phyloP scores from a whole-genome alignment of 1,284 basidiomycete genomes.

The Apiotrichum brassicae region DNA sequence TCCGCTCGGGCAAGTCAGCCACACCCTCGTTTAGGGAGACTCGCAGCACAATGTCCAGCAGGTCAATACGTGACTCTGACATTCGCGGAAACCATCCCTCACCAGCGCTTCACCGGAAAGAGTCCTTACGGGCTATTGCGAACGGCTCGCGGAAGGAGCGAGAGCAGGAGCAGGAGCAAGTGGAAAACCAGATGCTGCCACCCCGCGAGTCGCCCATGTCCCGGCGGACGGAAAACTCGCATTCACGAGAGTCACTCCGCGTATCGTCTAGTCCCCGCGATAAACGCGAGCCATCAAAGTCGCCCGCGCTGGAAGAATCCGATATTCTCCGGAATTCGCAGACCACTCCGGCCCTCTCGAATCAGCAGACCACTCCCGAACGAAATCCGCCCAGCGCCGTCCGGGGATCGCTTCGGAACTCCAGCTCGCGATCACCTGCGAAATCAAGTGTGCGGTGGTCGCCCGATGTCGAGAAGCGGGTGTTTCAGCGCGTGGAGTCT shows the following conservation, averaged over 20 bases:
- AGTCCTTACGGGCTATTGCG: not conserved
- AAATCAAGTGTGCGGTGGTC: slow-evolving; percentile 5
- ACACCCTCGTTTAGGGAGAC: not conserved
- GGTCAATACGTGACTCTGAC: no score
- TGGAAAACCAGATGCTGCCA: no score
- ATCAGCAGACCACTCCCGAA: no score
- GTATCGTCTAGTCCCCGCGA: not conserved
- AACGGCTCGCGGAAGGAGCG: not conserved
- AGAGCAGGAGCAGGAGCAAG: not conserved
- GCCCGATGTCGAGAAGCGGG: not conserved
- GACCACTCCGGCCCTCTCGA: no score
- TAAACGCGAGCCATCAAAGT: not conserved
- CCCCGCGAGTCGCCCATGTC: not conserved
- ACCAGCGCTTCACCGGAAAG: not conserved
- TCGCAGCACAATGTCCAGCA: not conserved
- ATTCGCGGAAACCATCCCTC: no score
- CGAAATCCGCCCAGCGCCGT: no score
- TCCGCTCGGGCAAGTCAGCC: not conserved
- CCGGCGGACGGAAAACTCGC: not conserved
- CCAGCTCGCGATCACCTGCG: not conserved
- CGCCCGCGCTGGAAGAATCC: slow-evolving; percentile 1
- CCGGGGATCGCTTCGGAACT: no score
- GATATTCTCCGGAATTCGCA: no score
- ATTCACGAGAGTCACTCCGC: not conserved
- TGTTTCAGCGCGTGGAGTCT: not conserved